These are phyloP conservation scores for Penicillium sp. DNA, from an alignment of 2,329 filamentous ascomycete genomes.

Conservation along the genomic window DNA sequence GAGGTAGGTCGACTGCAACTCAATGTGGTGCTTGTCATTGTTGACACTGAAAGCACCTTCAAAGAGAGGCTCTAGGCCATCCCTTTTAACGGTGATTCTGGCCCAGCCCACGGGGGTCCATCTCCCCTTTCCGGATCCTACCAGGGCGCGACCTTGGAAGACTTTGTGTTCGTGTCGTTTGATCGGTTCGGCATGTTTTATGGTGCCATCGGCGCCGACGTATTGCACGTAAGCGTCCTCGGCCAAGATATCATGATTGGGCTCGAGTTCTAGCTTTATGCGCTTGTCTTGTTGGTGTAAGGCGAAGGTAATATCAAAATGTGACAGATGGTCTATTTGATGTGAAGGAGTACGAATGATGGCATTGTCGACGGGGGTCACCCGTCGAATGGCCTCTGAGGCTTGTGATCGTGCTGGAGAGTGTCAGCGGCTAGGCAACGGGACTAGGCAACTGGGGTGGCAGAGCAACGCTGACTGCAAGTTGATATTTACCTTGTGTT, in stretches of 20 bases:
- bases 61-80: conserved; percentile 78
- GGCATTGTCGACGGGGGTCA: conserved; percentile 72
- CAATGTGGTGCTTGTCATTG: conserved; percentile 82
- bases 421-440: conserved; percentile 4
- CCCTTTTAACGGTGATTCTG: conserved; percentile 71
- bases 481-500: conserved; percentile 16
- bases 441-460: background rate
- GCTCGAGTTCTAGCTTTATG: conserved; percentile 77
- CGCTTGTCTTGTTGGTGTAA: conserved; percentile 66
- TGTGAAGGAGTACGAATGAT: conserved; percentile 76
- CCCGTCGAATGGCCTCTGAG: conserved; percentile 72
- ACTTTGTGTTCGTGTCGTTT: conserved; percentile 74
- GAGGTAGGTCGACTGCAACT: conserved; percentile 71
- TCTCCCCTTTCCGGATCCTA: conserved; percentile 61
- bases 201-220: conserved; percentile 68
- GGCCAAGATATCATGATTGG: conserved; percentile 85
- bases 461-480: too few species aligned
- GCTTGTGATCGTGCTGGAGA: conserved; percentile 65
- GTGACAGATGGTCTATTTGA: conserved; percentile 74
- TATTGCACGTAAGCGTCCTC: conserved; percentile 73
- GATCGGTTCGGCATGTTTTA: conserved; percentile 67
- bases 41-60: conserved; percentile 83
- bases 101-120: conserved; percentile 89
- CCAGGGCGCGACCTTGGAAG: conserved; percentile 76
- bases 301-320: conserved; percentile 82